Conservation (phyloP, 2,329 filamentous ascomycete genomes). For the Alternaria rosae region DNA sequence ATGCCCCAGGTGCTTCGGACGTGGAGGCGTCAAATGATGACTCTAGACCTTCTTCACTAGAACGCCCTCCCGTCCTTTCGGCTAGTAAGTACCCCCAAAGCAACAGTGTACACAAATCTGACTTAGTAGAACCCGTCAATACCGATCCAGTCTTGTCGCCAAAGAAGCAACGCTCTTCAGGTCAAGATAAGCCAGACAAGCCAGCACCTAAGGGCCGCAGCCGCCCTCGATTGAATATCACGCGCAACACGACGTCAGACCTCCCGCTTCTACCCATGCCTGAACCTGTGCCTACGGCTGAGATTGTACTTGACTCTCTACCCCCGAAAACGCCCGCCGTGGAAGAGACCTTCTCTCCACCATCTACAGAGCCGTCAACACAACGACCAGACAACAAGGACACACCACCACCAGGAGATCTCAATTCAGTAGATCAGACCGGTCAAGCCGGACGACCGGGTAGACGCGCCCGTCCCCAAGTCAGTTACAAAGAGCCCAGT, state of each 20-base stretch:
- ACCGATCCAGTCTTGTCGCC: slow-evolving; percentile 55
- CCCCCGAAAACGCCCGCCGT: slow-evolving; percentile 51
- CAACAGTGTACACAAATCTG: slow-evolving; percentile 21
- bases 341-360: slow-evolving; percentile 54
- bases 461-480: slow-evolving; percentile 55
- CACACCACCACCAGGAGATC: slow-evolving; percentile 54
- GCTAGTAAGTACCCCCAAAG: slow-evolving; percentile 49
- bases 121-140: slow-evolving; percentile 57
- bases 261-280: slow-evolving; percentile 29
- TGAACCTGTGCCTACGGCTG: slow-evolving; percentile 33
- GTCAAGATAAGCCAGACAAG: slow-evolving; percentile 33
- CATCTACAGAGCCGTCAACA: slow-evolving; percentile 53
- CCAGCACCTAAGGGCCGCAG: slow-evolving; percentile 28
- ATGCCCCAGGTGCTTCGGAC: slow-evolving; percentile 24
- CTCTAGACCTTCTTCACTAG: slow-evolving; percentile 26
- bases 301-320: slow-evolving; percentile 46
- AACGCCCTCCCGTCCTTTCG: slow-evolving; percentile 51
- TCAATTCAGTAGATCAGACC: slow-evolving; percentile 45
- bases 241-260: slow-evolving; percentile 32
- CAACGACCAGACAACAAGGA: slow-evolving; percentile 48
- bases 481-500: slow-evolving; percentile 60
- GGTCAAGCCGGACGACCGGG: slow-evolving; percentile 50
- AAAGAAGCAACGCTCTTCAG: slow-evolving; percentile 47
- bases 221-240: slow-evolving; percentile 35
- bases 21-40: slow-evolving; percentile 26